Percentiles rank a stretch among this genome's conserved stretches.
These are phyloP conservation scores for Schizophyllum commune DNA, from an alignment of 1,284 basidiomycete genomes.

Conservation along the genomic window DNA sequence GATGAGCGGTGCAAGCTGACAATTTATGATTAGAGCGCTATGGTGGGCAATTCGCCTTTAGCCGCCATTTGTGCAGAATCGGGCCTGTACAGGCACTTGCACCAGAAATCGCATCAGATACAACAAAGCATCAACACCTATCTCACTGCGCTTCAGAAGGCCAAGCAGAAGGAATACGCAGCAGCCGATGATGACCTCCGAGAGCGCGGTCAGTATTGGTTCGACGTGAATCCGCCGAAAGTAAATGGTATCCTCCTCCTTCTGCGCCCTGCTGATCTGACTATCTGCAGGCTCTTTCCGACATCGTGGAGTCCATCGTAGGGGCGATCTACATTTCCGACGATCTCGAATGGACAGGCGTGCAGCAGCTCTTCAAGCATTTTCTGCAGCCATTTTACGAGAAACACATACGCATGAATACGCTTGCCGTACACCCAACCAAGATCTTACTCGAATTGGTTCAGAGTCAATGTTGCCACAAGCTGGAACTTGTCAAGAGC, in stretches of 20 bases:
- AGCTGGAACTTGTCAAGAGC: constrained; percentile 49
- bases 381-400: constrained; percentile 69
- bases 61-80: constrained; percentile 65
- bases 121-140: constrained; percentile 46
- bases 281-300: constrained; percentile 51
- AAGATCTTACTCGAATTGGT: constrained; percentile 64
- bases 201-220: constrained; percentile 65
- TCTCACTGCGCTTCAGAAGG: constrained; percentile 33
- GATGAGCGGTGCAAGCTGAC: neutral
- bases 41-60: constrained; percentile 72
- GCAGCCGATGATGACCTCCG: constrained; percentile 39
- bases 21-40: constrained; percentile 47
- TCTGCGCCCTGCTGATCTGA: neutral
- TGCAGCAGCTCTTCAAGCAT: constrained; percentile 56
- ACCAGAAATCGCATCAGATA: constrained; percentile 47
- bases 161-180: constrained; percentile 41
- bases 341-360: constrained; percentile 50
- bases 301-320: constrained; percentile 69
- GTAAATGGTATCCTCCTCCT: constrained; percentile 27
- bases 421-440: constrained; percentile 65
- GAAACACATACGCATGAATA: constrained; percentile 59
- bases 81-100: constrained; percentile 55
- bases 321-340: constrained; percentile 74
- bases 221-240: constrained; percentile 68
- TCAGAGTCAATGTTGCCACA: constrained; percentile 60